Percentiles rank a stretch among this genome's conserved stretches.
Conservation (phyloP, 1,284 basidiomycete species). For the Microbotryum saponariae region DNA sequence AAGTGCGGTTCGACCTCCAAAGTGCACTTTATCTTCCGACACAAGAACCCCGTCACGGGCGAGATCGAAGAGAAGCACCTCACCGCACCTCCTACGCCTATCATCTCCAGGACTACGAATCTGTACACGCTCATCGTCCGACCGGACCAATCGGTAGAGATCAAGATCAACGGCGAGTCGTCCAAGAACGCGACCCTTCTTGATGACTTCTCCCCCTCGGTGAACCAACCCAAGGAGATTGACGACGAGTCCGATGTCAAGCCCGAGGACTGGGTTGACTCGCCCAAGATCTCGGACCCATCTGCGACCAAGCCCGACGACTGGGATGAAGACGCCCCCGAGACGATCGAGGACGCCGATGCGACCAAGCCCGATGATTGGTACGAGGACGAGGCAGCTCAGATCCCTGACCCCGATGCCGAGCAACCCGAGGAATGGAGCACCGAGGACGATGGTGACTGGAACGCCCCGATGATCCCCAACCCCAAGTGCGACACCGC, state of each 20-base stretch:
- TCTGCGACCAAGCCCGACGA: constrained; percentile 60
- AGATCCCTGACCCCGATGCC: constrained; percentile 75
- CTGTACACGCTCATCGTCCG: constrained; percentile 70
- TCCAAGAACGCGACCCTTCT: constrained; percentile 72
- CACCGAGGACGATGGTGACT: constrained; percentile 98
- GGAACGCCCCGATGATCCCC: constrained; percentile 77
- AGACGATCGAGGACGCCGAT: constrained; percentile 77
- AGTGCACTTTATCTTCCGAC: constrained; percentile 95
- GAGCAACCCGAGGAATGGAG: constrained; percentile 98
- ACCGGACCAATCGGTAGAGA: constrained; percentile 90
- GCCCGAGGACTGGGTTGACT: constrained; percentile 85
- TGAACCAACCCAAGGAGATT: constrained; percentile 88
- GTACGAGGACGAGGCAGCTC: constrained; percentile 79
- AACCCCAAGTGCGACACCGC: constrained; percentile 62
- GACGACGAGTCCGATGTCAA: constrained; percentile 39
- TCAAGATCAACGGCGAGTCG: constrained; percentile 81
- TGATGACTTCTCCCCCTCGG: constrained; percentile 89
- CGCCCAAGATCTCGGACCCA: constrained; percentile 55
- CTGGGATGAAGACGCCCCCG: constrained; percentile 92
- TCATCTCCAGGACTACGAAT: constrained; percentile 79
- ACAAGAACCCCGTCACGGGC: constrained; percentile 82
- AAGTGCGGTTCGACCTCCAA: constrained; percentile 44
- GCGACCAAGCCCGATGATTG: constrained; percentile 90
- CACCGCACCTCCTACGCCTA: constrained; percentile 67
- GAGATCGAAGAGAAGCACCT: constrained; percentile 98